Evolutionary conservation across 2,329 filamentous ascomycete genomes (phyloP), one percentile per base, ranked within the genome.

Genomic region (Nothophoma quercina): DNA sequence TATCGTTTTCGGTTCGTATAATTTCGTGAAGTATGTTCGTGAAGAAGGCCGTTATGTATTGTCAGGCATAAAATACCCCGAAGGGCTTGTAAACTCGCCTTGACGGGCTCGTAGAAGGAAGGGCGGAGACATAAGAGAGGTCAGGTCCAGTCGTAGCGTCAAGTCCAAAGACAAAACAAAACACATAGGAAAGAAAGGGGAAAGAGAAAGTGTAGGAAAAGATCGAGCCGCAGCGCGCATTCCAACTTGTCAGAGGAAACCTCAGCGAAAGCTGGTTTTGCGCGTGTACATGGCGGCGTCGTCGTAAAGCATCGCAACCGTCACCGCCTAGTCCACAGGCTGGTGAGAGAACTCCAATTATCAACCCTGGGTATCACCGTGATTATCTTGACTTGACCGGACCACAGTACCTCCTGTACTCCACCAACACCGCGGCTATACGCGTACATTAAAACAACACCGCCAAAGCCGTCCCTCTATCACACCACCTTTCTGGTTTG

Each of bases 181-280:
- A 33, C 51, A 41, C 34, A 40, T 57, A 53, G 30, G 38, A 53
- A 42, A 58, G 13, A 38, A 32, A 47, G 33, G 30, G 44, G 33
- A 40, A 26, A 23, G 23, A 19, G 4, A 21, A 47, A 38, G 26
- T 22, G 39, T 41, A 55, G 39, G 15, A 34, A 39, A 51, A 53
- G 41, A 50, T n/a, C 19, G 50, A 51, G 40, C 44, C 38, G 19
- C n/a, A 51, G 36, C 34, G 42, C 34, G 42, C 38, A 44, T 25
- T 36, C 35, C 33, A 46, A 30, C 41, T 52, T 23, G 33, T 55
- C 54, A 53, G 32, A 29, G 23, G 29, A 38, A 41, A 40, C 35
- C 42, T 63, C 64, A 65, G 62, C 67, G 62, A 62, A 67, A 64
- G 63, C 65, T 55, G 57, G 63, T 47, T 60, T 67, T 66, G 56